phyloP scores from a whole-genome alignment of 345 rosid species.

The Physaria fendleri region DNA sequence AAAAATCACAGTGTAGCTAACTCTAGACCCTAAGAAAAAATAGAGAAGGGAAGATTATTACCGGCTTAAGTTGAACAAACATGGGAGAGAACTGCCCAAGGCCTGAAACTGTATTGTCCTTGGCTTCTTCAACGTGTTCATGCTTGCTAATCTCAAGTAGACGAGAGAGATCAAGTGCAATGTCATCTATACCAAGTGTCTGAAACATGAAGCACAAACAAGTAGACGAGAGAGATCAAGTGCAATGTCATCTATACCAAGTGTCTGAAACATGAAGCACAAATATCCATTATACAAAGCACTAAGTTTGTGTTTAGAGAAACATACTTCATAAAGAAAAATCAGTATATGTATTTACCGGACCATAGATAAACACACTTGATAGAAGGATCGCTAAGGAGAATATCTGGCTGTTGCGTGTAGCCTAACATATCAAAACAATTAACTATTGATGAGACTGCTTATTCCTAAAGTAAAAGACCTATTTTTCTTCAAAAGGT shows the following conservation, averaged over 20 bases:
- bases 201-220: conserved; percentile 13
- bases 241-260: conserved; percentile 34
- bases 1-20: conserved; percentile 7
- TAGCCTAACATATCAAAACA: conserved; percentile 22
- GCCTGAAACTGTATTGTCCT: conserved; percentile 25
- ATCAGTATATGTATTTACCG: conserved; percentile 20
- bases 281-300: not conserved
- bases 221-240: conserved; percentile 32
- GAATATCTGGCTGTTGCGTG: conserved; percentile 33
- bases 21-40: not conserved
- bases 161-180: conserved; percentile 34
- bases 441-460: not conserved
- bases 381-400: conserved; percentile 37
- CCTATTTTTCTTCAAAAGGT: not conserved
- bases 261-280: conserved; percentile 28
- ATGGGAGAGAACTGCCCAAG: conserved; percentile 38
- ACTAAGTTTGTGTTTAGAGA: not conserved
- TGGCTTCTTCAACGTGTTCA: conserved; percentile 19
- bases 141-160: conserved; percentile 31
- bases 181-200: conserved; percentile 36
- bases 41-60: conserved; percentile 9
- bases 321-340: not conserved
- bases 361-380: conserved; percentile 39
- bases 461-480: not conserved
- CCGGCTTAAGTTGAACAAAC: conserved; percentile 39